These are phyloP conservation scores for Calonectria hawksworthii DNA, from an alignment of 2,329 filamentous ascomycete species.

Conservation along the genomic window DNA sequence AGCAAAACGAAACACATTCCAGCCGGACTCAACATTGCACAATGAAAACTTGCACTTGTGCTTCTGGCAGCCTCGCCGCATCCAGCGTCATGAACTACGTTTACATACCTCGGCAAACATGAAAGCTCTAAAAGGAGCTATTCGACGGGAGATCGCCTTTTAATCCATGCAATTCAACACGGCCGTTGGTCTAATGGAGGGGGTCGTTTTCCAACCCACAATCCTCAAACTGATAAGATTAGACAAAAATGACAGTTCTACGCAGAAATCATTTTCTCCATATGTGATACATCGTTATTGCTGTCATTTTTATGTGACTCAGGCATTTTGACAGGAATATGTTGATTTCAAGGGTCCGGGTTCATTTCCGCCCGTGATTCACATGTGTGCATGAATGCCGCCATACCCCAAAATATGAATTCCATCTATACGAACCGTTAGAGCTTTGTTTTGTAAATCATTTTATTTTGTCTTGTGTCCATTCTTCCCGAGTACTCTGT, in stretches of 20 bases:
- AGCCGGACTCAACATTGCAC: background rate
- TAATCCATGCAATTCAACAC: background rate
- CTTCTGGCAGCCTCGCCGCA: background rate
- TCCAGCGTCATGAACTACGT: background rate
- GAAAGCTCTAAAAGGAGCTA: background rate
- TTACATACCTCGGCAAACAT: background rate
- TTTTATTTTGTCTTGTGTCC: background rate
- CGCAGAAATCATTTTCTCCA: background rate
- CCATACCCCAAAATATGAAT: background rate
- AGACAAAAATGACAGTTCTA: background rate
- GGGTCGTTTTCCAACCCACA: background rate
- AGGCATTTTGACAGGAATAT: background rate
- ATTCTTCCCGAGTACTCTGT: background rate
- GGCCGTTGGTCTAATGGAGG: background rate
- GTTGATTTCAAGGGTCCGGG: background rate
- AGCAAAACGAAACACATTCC: background rate
- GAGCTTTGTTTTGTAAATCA: background rate
- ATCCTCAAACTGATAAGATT: background rate
- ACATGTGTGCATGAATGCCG: background rate
- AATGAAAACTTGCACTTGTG: background rate
- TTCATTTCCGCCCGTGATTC: background rate
- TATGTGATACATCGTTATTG: background rate
- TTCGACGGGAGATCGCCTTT: background rate
- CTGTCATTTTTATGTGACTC: background rate
- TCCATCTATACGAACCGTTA: background rate